Base-by-base conservation (phyloP, 768 basidiomycete genomes). In the Naganishia antarctica region DNA sequence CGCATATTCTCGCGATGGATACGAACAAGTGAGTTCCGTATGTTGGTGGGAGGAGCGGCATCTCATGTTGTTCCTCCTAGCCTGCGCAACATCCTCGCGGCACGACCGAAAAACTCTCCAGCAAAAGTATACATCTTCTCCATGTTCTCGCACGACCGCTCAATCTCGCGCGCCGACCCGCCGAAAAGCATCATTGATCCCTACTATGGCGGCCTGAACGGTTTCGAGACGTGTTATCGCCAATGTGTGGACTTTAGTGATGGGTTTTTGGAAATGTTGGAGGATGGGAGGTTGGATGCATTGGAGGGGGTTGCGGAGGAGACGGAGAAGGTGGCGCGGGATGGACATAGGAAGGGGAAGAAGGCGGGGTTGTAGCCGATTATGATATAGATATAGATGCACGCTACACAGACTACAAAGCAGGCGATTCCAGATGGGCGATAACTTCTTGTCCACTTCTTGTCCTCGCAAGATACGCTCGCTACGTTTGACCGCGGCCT, bases 1-100 rank as follows among this genome's bases (percentile, higher is more conserved):
- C 88, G 59, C 86, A 92, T 70, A 91, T 97, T 70, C 81, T 97
- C 13, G 89, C 91, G 8, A 84, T 91, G 44, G 92, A 94, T 73
- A 82, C 83, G 64, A 84, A 70, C 80, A 71, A 93, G 93, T 77
- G 80, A 89, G 67, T 82, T 82, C 28, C 29, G 8, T 18, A 7
- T 37, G 7, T 37, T 15, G 8, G 8, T 15, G 34, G 7, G 15
- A 37, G 15, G 8, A 37, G 34, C n/a, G n/a, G n/a, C n/a, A n/a
- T n/a, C n/a, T n/a, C n/a, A n/a, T 4, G 32, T 7, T 47, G 25
- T n/a, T 23, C 25, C 40, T 31, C 37, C 40, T 23, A 75, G 74
- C 48, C 69, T 77, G 2, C 71, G 72, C 49, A 74, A 69, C 51
- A 65, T 74, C 47, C 63, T 68, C 2, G 43, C 69, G 9, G 63